phyloP scores from a whole-genome alignment of 139 green algal genomes.

The Picochlorum sp. region DNA sequence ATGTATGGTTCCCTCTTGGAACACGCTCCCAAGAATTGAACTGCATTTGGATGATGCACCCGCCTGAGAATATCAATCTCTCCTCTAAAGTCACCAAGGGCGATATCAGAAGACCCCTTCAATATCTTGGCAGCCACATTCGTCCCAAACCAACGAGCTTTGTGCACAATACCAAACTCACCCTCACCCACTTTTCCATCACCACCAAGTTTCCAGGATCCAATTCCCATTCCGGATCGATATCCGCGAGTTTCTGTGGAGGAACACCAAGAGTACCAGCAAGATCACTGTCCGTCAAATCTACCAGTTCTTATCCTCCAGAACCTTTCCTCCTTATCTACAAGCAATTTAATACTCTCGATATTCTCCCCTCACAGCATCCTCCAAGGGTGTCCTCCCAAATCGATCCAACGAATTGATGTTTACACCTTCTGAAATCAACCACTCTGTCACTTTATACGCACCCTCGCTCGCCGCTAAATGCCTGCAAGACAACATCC shows the following conservation, averaged over 20 bases:
- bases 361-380: slow-evolving; percentile 72
- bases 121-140: slow-evolving; percentile 80
- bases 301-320: slow-evolving; percentile 33
- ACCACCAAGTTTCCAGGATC: slow-evolving; percentile 65
- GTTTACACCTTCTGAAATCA: slow-evolving; percentile 55
- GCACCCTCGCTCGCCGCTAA: slow-evolving; percentile 65
- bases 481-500: slow-evolving; percentile 47
- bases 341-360: slow-evolving; percentile 63
- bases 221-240: slow-evolving; percentile 82
- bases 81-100: slow-evolving; percentile 47
- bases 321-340: slow-evolving; percentile 51
- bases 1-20: slow-evolving; percentile 82
- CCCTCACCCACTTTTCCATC: slow-evolving; percentile 74
- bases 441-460: slow-evolving; percentile 72
- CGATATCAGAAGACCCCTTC: slow-evolving; percentile 75
- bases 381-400: slow-evolving; percentile 77
- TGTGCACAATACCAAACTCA: slow-evolving; percentile 88
- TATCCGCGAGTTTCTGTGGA: slow-evolving; percentile 43
- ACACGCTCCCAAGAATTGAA: slow-evolving; percentile 82
- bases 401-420: slow-evolving; percentile 71
- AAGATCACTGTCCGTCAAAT: slow-evolving; percentile 46
- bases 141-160: slow-evolving; percentile 74
- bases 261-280: slow-evolving; percentile 45
- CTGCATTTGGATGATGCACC: slow-evolving; percentile 52
- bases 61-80: slow-evolving; percentile 48